Percentiles rank a stretch among this genome's conserved stretches.
phyloP scores from a whole-genome alignment of 2,329 filamentous ascomycete genomes.

The Colletotrichum echinochloae region DNA sequence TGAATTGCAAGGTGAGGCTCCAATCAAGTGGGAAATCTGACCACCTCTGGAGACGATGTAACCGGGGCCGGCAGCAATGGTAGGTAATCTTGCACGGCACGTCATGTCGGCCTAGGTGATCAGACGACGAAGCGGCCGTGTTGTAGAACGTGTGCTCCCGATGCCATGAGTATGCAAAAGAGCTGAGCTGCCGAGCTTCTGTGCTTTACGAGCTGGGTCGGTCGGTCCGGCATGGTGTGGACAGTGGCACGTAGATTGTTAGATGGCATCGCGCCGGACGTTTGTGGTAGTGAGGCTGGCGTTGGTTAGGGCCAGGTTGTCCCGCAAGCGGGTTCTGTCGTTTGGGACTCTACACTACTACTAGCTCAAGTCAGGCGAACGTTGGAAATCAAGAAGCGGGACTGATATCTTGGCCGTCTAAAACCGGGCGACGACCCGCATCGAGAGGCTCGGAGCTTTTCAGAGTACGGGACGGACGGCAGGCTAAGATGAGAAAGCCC shows the following conservation, averaged over 20 bases:
- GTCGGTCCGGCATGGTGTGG: too few relatives aligned
- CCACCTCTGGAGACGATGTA: conserved; percentile 7
- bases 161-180: conserved; percentile 7
- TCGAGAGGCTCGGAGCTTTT: conserved; percentile 1
- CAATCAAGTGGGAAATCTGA: conserved; percentile 1
- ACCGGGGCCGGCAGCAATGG: background rate
- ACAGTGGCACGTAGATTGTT: too few relatives aligned
- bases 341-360: too few relatives aligned
- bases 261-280: too few relatives aligned
- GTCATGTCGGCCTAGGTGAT: background rate
- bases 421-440: background rate
- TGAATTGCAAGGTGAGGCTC: background rate
- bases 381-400: conserved; percentile 5
- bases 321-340: background rate
- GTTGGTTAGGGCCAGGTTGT: background rate
- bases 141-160: too few relatives aligned
- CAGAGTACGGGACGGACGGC: conserved; percentile 15
- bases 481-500: conserved; percentile 3
- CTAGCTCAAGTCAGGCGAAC: conserved; percentile 5
- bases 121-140: background rate
- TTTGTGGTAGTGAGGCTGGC: too few relatives aligned
- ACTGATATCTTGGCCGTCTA: background rate
- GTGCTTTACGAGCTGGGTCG: conserved; percentile 4
- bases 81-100: background rate
- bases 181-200: too few relatives aligned